Evolutionary conservation across 2,329 filamentous ascomycete species (phyloP), one percentile per base, ranked within the genome.

Genomic region (Cercospora zeae-maydis): DNA sequence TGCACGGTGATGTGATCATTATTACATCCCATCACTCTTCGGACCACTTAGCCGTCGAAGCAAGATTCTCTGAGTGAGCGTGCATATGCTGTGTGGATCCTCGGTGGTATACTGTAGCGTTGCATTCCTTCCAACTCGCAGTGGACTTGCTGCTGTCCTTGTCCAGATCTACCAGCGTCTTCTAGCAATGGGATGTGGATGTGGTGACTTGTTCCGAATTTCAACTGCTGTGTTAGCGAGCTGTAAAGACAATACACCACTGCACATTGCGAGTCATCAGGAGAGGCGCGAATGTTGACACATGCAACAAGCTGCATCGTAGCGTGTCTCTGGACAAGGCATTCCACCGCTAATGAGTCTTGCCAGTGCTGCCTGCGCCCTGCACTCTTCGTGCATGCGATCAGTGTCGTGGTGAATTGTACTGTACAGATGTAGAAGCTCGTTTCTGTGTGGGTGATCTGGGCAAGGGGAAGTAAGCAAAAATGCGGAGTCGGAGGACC

Each of bases 1-100:
- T 53, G 27, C 49, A 16, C 34, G 31, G 49, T 53, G 49, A 53
- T 53, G 49, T 16, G 27, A 53, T 53, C 27, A 53, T 53, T 21
- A 53, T 53, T 21, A 53, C 49, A 30, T 53, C 10, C 10, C 39
- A 21, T 34, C n/a, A 10, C 14, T 4, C 5, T 10, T 16, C 19
- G 39, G 49, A 19, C 49, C 49, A 33, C 49, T 53, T 31, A 53
- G 49, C 49, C 49, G 49, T 53, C 27, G 49, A 53, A 33, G 27
- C 49, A 49, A 21, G 42, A 49, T 53, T 19, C 49, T 31, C 49
- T 53, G n/a, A n/a, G n/a, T n/a, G n/a, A 53, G 49, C 49, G 49
- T 53, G 49, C 49, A 53, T 53, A 34, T 53, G 49, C 13, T 53
- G 49, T 53, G 49, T 53, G 49, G 49, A 27, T 27, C 49, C 49